Conservation (phyloP, 768 basidiomycete species). For the Kwoniella shandongensis region DNA sequence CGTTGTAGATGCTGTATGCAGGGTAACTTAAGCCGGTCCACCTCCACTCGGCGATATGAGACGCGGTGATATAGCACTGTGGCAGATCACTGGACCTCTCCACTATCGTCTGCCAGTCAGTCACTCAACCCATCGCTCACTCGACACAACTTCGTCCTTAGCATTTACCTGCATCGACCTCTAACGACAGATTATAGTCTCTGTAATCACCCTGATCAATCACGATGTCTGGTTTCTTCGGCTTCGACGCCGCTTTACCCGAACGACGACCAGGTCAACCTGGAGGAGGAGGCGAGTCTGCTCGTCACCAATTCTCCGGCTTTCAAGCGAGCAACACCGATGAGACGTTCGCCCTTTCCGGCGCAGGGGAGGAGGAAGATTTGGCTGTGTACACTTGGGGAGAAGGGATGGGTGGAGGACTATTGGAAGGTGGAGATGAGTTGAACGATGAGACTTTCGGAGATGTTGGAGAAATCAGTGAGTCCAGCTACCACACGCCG, state of each 20-base stretch:
- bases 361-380: constrained; percentile 63
- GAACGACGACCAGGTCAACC: constrained; percentile 24
- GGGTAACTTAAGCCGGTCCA: constrained; percentile 2
- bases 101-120: not conserved
- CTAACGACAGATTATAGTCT: too few species aligned
- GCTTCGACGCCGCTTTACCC: constrained; percentile 50
- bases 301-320: constrained; percentile 16
- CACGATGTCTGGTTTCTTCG: constrained; percentile 53
- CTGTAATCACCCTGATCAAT: not conserved
- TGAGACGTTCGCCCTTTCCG: constrained; percentile 27
- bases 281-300: constrained; percentile 3
- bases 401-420: constrained; percentile 69
- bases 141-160: not conserved
- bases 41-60: constrained; percentile 8
- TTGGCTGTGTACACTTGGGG: constrained; percentile 91
- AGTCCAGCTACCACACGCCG: constrained; percentile 55
- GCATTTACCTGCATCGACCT: too few species aligned
- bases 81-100: not conserved
- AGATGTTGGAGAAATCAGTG: constrained; percentile 67
- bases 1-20: not conserved
- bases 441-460: constrained; percentile 98
- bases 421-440: constrained; percentile 87
- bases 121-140: not conserved
- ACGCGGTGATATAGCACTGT: not conserved
- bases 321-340: constrained; percentile 22